phyloP scores from a whole-genome alignment of 345 rosid genomes.

The Melaleuca alternifolia region DNA sequence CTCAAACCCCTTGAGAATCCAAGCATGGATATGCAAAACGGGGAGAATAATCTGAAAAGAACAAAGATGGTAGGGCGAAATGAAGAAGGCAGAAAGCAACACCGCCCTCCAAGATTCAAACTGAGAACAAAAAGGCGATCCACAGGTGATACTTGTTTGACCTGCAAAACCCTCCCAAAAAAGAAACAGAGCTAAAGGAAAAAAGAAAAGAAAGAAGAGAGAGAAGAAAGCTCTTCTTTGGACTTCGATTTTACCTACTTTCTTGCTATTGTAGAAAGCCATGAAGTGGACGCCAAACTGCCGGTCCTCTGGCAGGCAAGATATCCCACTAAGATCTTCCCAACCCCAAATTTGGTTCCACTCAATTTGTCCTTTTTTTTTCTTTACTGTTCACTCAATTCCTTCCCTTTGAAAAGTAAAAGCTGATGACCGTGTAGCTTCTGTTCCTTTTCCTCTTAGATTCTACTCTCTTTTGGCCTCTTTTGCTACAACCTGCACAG shows the following conservation, averaged over 20 bases:
- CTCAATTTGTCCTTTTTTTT: neutral
- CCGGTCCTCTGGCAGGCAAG: slow-evolving; percentile 41
- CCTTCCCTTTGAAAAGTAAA: slow-evolving; percentile 21
- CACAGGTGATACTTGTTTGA: slow-evolving; percentile 15
- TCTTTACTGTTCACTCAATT: neutral
- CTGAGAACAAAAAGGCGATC: neutral
- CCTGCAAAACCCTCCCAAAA: neutral
- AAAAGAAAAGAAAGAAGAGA: neutral
- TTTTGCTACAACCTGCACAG: slow-evolving; percentile 22
- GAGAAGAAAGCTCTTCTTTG: neutral
- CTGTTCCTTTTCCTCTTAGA: slow-evolving; percentile 7
- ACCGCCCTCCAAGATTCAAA: neutral
- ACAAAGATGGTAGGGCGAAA: neutral
- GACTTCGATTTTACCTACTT: neutral
- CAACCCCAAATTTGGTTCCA: slow-evolving; percentile 20
- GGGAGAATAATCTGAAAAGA: neutral
- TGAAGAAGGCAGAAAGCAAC: neutral
- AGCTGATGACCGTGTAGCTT: slow-evolving; percentile 11
- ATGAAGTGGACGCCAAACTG: slow-evolving; percentile 39
- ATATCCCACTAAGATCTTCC: slow-evolving; percentile 54
- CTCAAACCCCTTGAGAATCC: neutral
- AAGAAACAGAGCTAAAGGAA: neutral
- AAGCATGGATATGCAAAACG: neutral
- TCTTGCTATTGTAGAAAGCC: slow-evolving; percentile 19
- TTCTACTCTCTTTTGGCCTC: neutral